Evolutionary conservation across 2,329 filamentous ascomycete species (phyloP).

Genomic region (Purpureocillium lavendulum): DNA sequence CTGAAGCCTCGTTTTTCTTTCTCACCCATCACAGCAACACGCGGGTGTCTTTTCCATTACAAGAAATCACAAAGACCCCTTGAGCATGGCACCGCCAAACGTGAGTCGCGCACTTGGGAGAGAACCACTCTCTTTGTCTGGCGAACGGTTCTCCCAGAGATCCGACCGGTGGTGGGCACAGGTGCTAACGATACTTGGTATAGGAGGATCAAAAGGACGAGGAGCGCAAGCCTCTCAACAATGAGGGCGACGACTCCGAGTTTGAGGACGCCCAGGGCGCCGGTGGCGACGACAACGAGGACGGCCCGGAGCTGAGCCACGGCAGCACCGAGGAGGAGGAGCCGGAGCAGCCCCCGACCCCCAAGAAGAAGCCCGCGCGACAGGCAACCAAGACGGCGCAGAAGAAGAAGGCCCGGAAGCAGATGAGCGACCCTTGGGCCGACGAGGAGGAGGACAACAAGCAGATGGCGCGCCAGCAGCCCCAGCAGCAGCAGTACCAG

Average conservation of each 20-base stretch:
- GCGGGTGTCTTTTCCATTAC: too few relatives aligned
- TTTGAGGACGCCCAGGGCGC: constrained; percentile 7
- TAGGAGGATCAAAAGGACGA: constrained; percentile 1
- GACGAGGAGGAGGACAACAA: constrained; percentile 10
- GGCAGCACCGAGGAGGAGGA: constrained; percentile 9
- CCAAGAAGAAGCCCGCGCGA: not conserved
- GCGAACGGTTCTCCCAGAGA: too few relatives aligned
- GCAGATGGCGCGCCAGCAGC: constrained; percentile 16
- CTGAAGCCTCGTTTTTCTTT: too few relatives aligned
- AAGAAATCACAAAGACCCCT: too few relatives aligned
- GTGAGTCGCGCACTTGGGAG: too few relatives aligned
- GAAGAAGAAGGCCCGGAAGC: constrained; percentile 4
- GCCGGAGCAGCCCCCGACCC: constrained; percentile 6
- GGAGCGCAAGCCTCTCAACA: not conserved
- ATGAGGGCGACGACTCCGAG: not conserved
- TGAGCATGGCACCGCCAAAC: too few relatives aligned
- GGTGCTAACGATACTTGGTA: not conserved
- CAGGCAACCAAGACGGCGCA: not conserved
- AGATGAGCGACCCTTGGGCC: constrained; percentile 2
- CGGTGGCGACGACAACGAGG: too few relatives aligned
- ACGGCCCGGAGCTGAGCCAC: constrained; percentile 6
- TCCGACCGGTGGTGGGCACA: too few relatives aligned
- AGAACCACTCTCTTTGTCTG: not conserved
- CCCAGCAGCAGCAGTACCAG: constrained; percentile 17
- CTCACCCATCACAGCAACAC: too few relatives aligned